Percentiles rank a stretch among this genome's conserved stretches.
These are phyloP conservation scores for Auricularia heimuer DNA, from an alignment of 768 basidiomycete species.

Conservation along the genomic window DNA sequence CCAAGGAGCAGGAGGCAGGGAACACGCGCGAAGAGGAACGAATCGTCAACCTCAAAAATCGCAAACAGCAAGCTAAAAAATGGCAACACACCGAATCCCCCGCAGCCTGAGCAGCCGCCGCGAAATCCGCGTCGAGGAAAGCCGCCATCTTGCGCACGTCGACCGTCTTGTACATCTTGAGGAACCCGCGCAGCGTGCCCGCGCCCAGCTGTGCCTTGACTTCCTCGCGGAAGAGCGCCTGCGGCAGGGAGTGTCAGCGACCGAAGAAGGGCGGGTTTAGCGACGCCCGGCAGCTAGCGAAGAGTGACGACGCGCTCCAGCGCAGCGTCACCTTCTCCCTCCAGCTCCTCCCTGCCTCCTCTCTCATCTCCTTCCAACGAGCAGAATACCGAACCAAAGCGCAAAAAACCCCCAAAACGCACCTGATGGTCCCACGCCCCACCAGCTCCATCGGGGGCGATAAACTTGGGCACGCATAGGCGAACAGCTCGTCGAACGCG, in stretches of 20 bases:
- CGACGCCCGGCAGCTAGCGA: too few species aligned
- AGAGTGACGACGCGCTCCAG: neutral
- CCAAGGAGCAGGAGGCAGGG: neutral
- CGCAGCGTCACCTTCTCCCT: neutral
- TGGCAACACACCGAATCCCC: neutral
- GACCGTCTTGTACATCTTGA: constrained; percentile 92
- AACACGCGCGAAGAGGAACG: neutral
- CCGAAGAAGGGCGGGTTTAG: neutral
- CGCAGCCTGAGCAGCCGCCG: constrained; percentile 23
- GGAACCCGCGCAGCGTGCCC: constrained; percentile 79
- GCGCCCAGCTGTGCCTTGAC: constrained; percentile 67
- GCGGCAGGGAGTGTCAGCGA: neutral
- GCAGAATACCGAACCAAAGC: too few species aligned
- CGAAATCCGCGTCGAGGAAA: constrained; percentile 55
- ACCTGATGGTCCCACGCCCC: neutral
- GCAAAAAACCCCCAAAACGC: neutral
- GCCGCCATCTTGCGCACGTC: constrained; percentile 85
- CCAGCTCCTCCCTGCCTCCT: neutral
- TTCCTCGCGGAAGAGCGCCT: constrained; percentile 69
- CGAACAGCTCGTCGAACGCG: constrained; percentile 87
- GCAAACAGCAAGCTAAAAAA: neutral
- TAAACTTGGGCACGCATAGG: constrained; percentile 93
- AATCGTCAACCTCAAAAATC: neutral
- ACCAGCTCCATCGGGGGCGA: constrained; percentile 30
- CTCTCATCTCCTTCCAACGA: too few species aligned